Evolutionary conservation across 129 eudicot genomes (phyloP).

Genomic region (Silybum marianum): DNA sequence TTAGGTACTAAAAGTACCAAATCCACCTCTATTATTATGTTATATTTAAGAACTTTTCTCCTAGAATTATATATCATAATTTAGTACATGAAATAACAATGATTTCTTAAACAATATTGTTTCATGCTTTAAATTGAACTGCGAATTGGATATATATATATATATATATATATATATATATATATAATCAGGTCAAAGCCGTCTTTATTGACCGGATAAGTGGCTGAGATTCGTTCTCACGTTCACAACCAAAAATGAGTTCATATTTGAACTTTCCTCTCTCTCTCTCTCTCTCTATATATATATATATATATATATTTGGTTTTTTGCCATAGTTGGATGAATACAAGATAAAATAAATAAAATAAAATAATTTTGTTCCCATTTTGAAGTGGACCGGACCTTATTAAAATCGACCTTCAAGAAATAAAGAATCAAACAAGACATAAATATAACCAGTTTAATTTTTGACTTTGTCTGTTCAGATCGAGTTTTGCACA

Average conservation of each 20-base stretch:
- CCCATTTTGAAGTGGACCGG: background rate
- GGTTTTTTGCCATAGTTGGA: background rate
- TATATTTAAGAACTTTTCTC: background rate
- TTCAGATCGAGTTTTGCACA: background rate
- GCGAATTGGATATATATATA: background rate
- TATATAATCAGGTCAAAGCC: too few species aligned
- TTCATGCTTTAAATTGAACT: background rate
- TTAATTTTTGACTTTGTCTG: background rate
- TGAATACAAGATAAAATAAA: background rate
- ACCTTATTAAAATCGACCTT: background rate
- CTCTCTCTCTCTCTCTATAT: too few species aligned
- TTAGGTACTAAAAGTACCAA: too few species aligned
- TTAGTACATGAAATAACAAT: background rate
- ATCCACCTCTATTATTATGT: background rate
- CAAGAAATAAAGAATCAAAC: background rate
- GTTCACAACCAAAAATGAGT: too few species aligned
- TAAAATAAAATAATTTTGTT: background rate
- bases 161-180: too few species aligned
- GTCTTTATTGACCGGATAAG: too few species aligned
- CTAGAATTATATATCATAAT: background rate
- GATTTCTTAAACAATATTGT: background rate
- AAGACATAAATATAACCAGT: background rate
- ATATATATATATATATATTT: background rate
- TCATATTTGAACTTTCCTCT: too few species aligned
- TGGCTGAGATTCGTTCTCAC: too few species aligned